Evolutionary conservation across 495 filamentous ascomycete genomes (phyloP).

Genomic region (Hyaloscypha hepaticicola): DNA sequence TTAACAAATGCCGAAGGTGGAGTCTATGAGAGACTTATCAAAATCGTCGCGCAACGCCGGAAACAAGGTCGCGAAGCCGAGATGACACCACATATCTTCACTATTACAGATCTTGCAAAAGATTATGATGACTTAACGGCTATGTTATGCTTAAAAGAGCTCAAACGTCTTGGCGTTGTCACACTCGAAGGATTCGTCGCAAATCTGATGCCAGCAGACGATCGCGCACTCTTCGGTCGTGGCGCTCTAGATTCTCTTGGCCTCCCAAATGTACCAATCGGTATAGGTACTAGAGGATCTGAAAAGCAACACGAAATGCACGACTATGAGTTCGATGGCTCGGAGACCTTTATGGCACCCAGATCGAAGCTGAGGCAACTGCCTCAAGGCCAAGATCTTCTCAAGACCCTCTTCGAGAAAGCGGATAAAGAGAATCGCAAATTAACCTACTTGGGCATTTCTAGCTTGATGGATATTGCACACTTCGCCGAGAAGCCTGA

Average conservation of each 20-base stretch:
- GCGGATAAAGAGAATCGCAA: constrained; percentile 11
- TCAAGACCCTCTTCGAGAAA: constrained; percentile 11
- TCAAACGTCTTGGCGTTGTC: constrained; percentile 26
- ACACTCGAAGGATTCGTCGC: constrained; percentile 26
- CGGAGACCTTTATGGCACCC: constrained; percentile 18
- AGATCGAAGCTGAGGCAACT: background rate
- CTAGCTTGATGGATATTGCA: constrained; percentile 24
- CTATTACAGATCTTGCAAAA: constrained; percentile 28
- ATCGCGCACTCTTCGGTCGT: constrained; percentile 24
- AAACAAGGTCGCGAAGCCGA: background rate
- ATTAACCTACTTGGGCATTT: constrained; percentile 25
- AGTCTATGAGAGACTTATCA: constrained; percentile 21
- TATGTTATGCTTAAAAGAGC: constrained; percentile 22
- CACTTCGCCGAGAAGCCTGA: constrained; percentile 2
- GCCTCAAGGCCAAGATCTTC: constrained; percentile 20
- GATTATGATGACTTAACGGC: constrained; percentile 29
- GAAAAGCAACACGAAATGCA: constrained; percentile 7
- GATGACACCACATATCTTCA: constrained; percentile 18
- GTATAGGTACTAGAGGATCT: constrained; percentile 19
- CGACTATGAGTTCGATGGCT: constrained; percentile 22
- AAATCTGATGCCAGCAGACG: constrained; percentile 23
- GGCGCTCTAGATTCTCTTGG: constrained; percentile 26
- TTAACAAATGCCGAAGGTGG: constrained; percentile 15
- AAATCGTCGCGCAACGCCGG: background rate
- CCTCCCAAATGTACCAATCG: constrained; percentile 23